A percentile compares a stretch with the other conserved stretches of the same genome.
phyloP scores from a whole-genome alignment of 179 eudicot genomes.

The Beta lomatogona region DNA sequence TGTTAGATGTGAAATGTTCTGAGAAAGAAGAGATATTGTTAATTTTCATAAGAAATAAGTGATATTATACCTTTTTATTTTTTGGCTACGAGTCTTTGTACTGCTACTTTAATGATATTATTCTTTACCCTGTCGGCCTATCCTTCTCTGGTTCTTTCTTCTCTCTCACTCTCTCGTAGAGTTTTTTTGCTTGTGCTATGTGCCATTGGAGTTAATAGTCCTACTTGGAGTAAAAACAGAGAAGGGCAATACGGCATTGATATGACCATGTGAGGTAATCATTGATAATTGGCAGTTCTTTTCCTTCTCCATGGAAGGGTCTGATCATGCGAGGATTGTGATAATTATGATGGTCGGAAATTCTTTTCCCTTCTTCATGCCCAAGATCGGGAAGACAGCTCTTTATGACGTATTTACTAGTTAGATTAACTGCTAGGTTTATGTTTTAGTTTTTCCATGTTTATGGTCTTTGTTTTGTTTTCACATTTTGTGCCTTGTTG shows the following conservation, averaged over 20 bases:
- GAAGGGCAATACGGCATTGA: not conserved
- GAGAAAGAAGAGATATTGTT: not conserved
- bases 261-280: not conserved
- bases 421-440: not conserved
- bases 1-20: not conserved
- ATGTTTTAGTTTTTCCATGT: not conserved
- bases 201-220: not conserved
- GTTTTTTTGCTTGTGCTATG: not conserved
- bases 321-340: not conserved
- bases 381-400: not conserved
- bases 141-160: not conserved
- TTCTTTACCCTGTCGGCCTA: not conserved
- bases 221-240: not conserved
- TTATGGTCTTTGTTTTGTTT: not conserved
- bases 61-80: not conserved
- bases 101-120: not conserved
- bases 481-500: not conserved
- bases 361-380: not conserved
- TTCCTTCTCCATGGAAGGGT: not conserved
- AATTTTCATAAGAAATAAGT: too few relatives aligned
- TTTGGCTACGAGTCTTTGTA: not conserved
- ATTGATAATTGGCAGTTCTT: constrained; percentile 4
- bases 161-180: not conserved
- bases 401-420: not conserved
- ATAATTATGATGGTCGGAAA: not conserved